Base-by-base conservation (phyloP, 1,284 basidiomycete genomes). In the Trametes hirsuta region DNA sequence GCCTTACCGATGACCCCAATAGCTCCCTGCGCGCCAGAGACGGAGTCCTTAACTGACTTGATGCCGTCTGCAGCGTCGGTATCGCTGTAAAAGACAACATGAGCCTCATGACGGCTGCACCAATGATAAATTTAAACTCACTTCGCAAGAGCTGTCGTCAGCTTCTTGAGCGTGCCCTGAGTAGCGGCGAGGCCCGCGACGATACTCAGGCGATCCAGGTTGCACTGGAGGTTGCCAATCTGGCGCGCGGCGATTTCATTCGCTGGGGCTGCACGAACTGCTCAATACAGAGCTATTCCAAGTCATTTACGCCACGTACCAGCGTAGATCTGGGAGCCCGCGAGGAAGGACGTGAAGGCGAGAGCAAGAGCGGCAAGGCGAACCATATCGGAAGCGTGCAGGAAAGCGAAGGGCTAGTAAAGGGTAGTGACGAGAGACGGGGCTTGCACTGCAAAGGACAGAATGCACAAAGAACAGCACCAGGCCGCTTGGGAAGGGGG, bases 1-100 rank as follows among this genome's bases (percentile, higher is more conserved):
- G 77, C 71, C 50, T 67, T 62, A 10, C 72, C 76, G 53, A 78
- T 78, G 8, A 70, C 69, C 44, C 62, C 69, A 24, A 78, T 73
- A 9, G 73, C 77, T 46, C 48, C 63, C 45, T 74, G 63, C 12
- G 76, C 75, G 39, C 68, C 66, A 46, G 64, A 56, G 39, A 80
- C 61, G 9, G 70, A 74, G 37, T 58, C 53, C 50, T 69, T 62
- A 11, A 73, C 75, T 8, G 70, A 55, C 47, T 66, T 53, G 37
- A 71, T 56, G 15, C 69, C 58, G 6, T 70, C 59, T 6, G 72
- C 68, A 1, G 70, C 63, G 5, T 64, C 36, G 6, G 69, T 25
- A 57, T 77, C 75, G 45, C 76, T 77, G 51, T 46, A 12, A 18
- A 9, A 9, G 30, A 52, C 46, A 24, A 44, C 12, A 22, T 18